phyloP scores from a whole-genome alignment of 441 rosid species.

The Eutrema salsugineum region DNA sequence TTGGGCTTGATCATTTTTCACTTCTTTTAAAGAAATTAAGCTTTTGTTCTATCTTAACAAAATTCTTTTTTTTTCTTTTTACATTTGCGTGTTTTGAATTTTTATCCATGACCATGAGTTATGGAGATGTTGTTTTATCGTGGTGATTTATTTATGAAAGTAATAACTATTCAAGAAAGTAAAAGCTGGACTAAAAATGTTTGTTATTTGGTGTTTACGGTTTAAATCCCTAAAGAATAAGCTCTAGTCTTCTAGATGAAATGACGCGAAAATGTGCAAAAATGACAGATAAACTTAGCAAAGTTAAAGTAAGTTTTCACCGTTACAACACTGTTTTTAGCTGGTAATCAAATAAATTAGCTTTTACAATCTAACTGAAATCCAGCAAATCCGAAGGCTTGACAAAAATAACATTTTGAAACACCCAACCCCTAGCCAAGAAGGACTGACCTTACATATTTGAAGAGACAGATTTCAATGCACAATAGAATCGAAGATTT shows the following conservation, averaged over 20 bases:
- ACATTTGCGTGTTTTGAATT: not conserved
- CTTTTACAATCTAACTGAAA: too few relatives aligned
- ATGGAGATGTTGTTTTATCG: not conserved
- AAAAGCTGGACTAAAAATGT: not conserved
- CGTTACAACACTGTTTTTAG: too few relatives aligned
- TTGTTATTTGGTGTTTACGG: not conserved
- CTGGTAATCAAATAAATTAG: too few relatives aligned
- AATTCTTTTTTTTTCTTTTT: not conserved
- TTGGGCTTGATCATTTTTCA: slow-evolving; percentile 46
- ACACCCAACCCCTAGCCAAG: too few relatives aligned
- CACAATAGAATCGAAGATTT: too few relatives aligned
- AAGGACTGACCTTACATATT: too few relatives aligned
- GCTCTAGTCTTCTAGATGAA: too few relatives aligned
- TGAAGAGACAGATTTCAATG: too few relatives aligned
- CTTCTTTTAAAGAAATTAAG: not conserved
- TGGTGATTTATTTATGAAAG: not conserved
- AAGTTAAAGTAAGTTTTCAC: too few relatives aligned
- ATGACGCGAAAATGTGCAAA: not conserved
- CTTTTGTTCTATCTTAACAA: not conserved
- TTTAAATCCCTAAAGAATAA: not conserved
- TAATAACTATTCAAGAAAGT: not conserved
- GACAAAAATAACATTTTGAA: too few relatives aligned
- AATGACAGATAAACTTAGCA: not conserved
- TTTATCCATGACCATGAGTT: not conserved
- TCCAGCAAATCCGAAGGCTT: too few relatives aligned